Evolutionary conservation across 352 stramenopile species (phyloP).

Genomic region (Globisporangium echinulatum): DNA sequence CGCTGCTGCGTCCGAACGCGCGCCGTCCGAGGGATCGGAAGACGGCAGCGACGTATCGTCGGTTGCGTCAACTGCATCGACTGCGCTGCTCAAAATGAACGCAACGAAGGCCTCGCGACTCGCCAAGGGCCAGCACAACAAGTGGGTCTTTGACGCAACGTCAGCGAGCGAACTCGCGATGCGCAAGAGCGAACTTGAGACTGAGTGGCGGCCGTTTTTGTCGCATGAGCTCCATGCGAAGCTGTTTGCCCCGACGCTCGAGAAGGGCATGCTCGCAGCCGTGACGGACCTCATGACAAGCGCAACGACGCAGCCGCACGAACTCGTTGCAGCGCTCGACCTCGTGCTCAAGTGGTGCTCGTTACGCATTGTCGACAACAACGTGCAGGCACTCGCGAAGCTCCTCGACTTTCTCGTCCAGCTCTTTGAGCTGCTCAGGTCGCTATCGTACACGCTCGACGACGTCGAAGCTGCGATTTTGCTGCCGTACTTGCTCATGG

Average conservation of each 20-base stretch:
- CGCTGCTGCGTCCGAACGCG: slow-evolving; percentile 2
- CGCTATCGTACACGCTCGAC: slow-evolving; percentile 52
- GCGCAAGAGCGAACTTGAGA: slow-evolving; percentile 69
- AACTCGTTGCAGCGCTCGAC: slow-evolving; percentile 66
- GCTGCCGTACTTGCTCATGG: slow-evolving; percentile 75
- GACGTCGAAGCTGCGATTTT: slow-evolving; percentile 81
- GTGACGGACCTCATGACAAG: slow-evolving; percentile 70
- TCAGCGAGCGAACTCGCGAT: slow-evolving; percentile 57
- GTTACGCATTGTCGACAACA: slow-evolving; percentile 83
- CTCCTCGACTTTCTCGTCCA: slow-evolving; percentile 78
- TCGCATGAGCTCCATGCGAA: slow-evolving; percentile 65
- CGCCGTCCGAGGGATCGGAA: slow-evolving; percentile 12
- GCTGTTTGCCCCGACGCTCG: slow-evolving; percentile 67
- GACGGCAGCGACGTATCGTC: slow-evolving; percentile 21
- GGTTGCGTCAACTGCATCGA: neutral
- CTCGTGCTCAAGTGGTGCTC: slow-evolving; percentile 83
- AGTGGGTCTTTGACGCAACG: slow-evolving; percentile 79
- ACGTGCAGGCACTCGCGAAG: slow-evolving; percentile 80
- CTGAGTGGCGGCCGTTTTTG: slow-evolving; percentile 71
- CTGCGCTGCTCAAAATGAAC: slow-evolving; percentile 48
- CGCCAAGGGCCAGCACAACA: slow-evolving; percentile 65
- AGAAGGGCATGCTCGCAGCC: slow-evolving; percentile 80
- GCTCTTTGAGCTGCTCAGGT: slow-evolving; percentile 77
- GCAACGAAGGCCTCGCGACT: slow-evolving; percentile 49
- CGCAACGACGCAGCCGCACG: slow-evolving; percentile 52